Conservation (phyloP, 2,329 filamentous ascomycete species). For the Sporothrix schenckii region DNA sequence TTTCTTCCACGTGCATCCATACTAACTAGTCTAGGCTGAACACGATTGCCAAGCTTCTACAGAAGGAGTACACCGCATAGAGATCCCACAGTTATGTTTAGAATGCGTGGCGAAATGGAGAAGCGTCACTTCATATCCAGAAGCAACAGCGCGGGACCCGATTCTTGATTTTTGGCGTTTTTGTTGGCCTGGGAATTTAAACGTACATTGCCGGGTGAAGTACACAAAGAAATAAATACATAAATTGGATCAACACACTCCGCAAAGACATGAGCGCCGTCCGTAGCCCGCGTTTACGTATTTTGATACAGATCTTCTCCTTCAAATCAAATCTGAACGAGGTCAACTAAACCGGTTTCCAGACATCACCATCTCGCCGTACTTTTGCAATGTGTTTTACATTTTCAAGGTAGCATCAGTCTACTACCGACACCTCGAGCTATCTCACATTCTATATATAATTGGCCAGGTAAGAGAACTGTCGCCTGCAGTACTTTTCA, state of each 20-base stretch:
- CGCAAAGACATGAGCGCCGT: neutral
- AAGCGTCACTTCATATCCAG: neutral
- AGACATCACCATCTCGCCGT: too few species aligned
- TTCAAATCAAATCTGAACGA: neutral
- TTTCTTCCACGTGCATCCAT: neutral
- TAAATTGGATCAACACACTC: neutral
- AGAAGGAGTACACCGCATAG: conserved; percentile 60
- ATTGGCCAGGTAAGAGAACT: too few species aligned
- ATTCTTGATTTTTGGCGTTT: conserved; percentile 22
- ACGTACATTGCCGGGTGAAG: neutral
- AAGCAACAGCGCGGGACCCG: conserved; percentile 1
- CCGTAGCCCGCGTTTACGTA: neutral
- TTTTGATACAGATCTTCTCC: neutral
- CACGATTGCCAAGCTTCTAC: conserved; percentile 64
- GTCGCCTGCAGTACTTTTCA: too few species aligned
- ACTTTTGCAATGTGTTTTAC: too few species aligned
- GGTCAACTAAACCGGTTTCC: too few species aligned
- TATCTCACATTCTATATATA: too few species aligned
- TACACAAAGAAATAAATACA: conserved; percentile 9
- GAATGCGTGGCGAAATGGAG: neutral
- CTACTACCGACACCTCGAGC: too few species aligned
- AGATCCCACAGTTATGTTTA: neutral
- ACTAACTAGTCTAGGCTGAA: conserved; percentile 54
- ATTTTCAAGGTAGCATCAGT: too few species aligned
- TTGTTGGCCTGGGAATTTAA: conserved; percentile 17